Conservation (phyloP, 208 protist species). For the Vickermania ingenoplastis region DNA sequence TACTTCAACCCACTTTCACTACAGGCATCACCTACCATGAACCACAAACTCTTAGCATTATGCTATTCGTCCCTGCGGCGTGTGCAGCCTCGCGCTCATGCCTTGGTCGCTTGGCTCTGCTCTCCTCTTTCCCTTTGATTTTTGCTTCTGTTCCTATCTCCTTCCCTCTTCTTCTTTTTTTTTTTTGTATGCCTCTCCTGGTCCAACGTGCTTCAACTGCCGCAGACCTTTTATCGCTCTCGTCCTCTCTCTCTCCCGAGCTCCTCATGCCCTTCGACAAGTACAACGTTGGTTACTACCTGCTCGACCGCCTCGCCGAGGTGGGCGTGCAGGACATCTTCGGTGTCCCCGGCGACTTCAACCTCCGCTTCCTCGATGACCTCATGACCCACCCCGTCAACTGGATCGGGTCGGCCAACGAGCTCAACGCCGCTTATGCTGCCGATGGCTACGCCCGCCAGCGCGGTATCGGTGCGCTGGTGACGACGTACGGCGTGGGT, state of each 20-base stretch:
- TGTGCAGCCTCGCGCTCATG: too few species aligned
- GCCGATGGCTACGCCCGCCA: constrained; percentile 35
- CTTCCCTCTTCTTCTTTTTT: constrained; percentile 5
- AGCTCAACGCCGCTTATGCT: constrained; percentile 50
- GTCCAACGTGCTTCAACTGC: too few species aligned
- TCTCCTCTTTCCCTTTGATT: too few species aligned
- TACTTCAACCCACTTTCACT: too few species aligned
- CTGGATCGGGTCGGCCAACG: constrained; percentile 49
- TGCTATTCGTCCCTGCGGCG: too few species aligned
- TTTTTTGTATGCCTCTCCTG: neutral
- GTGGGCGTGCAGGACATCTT: constrained; percentile 38
- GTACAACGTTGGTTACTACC: constrained; percentile 48
- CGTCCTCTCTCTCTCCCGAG: too few species aligned
- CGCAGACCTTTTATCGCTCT: too few species aligned
- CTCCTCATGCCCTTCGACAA: constrained; percentile 41
- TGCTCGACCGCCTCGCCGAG: constrained; percentile 38
- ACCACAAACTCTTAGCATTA: too few species aligned
- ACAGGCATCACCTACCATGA: too few species aligned
- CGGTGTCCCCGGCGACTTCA: constrained; percentile 52
- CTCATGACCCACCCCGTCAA: constrained; percentile 34
- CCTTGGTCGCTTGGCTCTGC: too few species aligned
- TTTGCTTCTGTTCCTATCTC: constrained; percentile 3
- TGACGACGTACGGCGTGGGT: constrained; percentile 43
- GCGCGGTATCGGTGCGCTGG: constrained; percentile 22
- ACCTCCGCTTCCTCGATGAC: constrained; percentile 56